phyloP scores from a whole-genome alignment of 2,329 filamentous ascomycete genomes.

The Penicillium sp. region DNA sequence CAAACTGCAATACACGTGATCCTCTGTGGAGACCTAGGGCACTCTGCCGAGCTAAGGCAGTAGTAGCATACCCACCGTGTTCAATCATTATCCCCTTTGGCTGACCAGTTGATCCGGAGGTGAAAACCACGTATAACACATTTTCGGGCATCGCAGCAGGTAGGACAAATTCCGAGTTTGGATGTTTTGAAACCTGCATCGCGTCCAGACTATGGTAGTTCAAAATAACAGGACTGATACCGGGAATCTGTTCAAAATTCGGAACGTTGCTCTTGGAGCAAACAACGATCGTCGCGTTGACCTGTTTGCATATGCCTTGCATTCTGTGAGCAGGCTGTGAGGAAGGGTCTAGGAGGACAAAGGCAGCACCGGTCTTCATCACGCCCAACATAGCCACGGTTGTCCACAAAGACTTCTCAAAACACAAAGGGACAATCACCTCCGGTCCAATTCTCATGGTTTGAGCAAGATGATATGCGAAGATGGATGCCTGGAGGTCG shows the following conservation, averaged over 20 bases:
- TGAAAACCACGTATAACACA: slow-evolving; percentile 41
- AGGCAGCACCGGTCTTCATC: too few species aligned
- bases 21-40: slow-evolving; percentile 9
- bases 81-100: slow-evolving; percentile 22
- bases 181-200: neutral
- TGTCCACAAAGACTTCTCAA: too few species aligned
- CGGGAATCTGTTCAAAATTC: neutral
- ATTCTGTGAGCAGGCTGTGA: slow-evolving; percentile 24
- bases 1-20: neutral
- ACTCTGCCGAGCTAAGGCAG: slow-evolving; percentile 7
- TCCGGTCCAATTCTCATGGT: too few species aligned
- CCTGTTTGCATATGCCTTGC: slow-evolving; percentile 16
- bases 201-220: slow-evolving; percentile 8
- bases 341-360: too few species aligned
- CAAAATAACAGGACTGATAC: neutral
- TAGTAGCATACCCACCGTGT: slow-evolving; percentile 13
- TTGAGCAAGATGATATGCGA: too few species aligned
- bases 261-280: neutral
- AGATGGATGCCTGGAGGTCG: too few species aligned
- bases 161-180: neutral
- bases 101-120: slow-evolving; percentile 42
- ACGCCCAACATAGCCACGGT: too few species aligned
- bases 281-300: slow-evolving; percentile 1
- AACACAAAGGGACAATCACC: too few species aligned
- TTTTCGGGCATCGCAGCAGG: neutral